Conservation (phyloP, 352 stramenopile genomes). For the Phytophthora litchii region DNA sequence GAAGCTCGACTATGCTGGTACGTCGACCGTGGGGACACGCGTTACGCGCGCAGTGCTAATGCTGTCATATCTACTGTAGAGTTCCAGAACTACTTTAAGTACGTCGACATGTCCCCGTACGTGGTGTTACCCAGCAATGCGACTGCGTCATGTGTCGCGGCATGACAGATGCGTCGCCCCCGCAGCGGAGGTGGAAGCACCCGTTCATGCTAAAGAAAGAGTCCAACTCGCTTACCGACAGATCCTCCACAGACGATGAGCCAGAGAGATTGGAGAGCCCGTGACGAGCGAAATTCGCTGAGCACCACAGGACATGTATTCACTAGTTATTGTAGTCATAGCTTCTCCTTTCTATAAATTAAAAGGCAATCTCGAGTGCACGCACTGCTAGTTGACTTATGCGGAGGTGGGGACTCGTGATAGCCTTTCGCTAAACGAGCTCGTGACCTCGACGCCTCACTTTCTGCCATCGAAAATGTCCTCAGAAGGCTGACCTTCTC, state of each 20-base stretch:
- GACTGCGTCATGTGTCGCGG: conserved; percentile 70
- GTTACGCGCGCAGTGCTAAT: conserved; percentile 8
- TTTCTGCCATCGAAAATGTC: conserved; percentile 47
- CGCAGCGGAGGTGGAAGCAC: conserved; percentile 22
- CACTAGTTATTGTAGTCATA: conserved; percentile 23
- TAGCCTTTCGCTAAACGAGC: conserved; percentile 8
- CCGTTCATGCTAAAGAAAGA: conserved; percentile 13
- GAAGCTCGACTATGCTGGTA: conserved; percentile 78
- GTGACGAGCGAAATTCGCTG: conserved; percentile 5
- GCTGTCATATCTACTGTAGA: conserved; percentile 24
- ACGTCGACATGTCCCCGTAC: conserved; percentile 70
- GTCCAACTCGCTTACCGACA: conserved; percentile 28
- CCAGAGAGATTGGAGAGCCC: conserved; percentile 30
- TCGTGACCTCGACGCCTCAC: conserved; percentile 22
- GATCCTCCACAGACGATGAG: conserved; percentile 38
- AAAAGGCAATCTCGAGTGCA: conserved; percentile 4
- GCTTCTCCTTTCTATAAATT: conserved; percentile 21
- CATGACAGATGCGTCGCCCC: conserved; percentile 22
- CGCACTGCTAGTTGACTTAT: conserved; percentile 28
- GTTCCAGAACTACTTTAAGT: conserved; percentile 70
- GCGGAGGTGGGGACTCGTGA: background rate
- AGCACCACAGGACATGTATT: conserved; percentile 22
- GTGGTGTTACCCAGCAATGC: conserved; percentile 58
- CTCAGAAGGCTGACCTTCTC: conserved; percentile 21
- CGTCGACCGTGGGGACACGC: background rate